Conservation (phyloP, 2,329 filamentous ascomycete genomes). For the Fusarium haematococcum region DNA sequence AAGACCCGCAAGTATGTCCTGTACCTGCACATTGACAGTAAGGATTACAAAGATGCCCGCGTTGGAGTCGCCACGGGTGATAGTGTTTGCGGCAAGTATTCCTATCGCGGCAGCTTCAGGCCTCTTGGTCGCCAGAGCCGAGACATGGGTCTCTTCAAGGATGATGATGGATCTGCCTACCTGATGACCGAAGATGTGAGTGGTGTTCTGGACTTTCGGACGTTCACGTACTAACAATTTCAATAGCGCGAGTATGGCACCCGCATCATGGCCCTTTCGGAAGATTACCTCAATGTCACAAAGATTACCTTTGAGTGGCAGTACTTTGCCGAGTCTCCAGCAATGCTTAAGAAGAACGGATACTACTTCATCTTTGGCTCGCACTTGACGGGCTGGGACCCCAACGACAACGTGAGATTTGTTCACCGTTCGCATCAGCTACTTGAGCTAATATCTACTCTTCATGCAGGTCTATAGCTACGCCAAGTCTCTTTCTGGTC, state of each 20-base stretch:
- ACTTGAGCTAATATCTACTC: no score
- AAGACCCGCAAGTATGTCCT: constrained; percentile 74
- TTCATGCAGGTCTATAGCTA: constrained; percentile 62
- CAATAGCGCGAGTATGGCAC: constrained; percentile 65
- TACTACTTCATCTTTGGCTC: constrained; percentile 76
- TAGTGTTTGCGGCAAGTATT: constrained; percentile 71
- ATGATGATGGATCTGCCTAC: constrained; percentile 71
- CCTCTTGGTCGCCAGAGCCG: constrained; percentile 23
- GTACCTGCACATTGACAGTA: constrained; percentile 75
- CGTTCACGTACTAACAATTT: accelerated
- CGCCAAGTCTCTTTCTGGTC: constrained; percentile 66
- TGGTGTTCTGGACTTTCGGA: background rate
- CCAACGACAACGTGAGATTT: constrained; percentile 69
- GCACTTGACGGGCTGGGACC: constrained; percentile 66
- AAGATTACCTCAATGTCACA: constrained; percentile 66
- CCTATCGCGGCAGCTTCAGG: constrained; percentile 50
- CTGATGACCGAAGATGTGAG: constrained; percentile 72
- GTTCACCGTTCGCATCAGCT: background rate
- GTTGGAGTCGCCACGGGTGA: constrained; percentile 72
- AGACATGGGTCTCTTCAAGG: constrained; percentile 48
- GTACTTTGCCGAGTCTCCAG: constrained; percentile 70
- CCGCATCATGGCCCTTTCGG: constrained; percentile 66
- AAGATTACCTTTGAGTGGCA: constrained; percentile 63
- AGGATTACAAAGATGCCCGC: constrained; percentile 71
- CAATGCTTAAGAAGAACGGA: constrained; percentile 69